Conservation (phyloP, 805 yeast species). For the Cyberlindnera veronae region DNA sequence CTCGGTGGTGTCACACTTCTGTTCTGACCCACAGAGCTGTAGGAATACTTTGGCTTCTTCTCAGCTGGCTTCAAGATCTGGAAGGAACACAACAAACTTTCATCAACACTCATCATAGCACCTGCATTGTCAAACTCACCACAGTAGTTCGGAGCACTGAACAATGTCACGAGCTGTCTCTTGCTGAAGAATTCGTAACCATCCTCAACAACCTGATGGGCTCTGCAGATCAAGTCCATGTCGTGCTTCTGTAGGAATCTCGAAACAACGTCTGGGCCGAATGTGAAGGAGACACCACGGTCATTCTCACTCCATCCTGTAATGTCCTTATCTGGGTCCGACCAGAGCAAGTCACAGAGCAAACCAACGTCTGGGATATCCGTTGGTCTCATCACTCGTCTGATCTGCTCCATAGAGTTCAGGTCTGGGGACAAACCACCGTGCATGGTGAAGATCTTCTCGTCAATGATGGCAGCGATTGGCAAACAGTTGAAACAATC, state of each 20-base stretch:
- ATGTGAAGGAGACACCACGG: constrained; percentile 98
- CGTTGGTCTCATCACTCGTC: constrained; percentile 99
- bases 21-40: constrained; percentile 36
- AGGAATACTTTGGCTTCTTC: constrained; percentile 73
- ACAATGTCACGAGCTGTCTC: constrained; percentile 92
- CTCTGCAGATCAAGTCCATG: constrained; percentile 96
- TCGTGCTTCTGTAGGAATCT: constrained; percentile 95
- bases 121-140: constrained; percentile 99
- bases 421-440: constrained; percentile 98
- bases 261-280: constrained; percentile 98
- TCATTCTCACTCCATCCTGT: constrained; percentile 99
- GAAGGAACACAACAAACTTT: constrained; percentile 91
- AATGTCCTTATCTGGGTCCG: constrained; percentile 97
- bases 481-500: constrained; percentile 98
- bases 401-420: constrained; percentile 96
- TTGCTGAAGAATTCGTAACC: constrained; percentile 97
- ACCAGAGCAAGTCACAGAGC: constrained; percentile 94
- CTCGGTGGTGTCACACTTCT: constrained; percentile 60
- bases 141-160: constrained; percentile 97
- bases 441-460: constrained; percentile 97
- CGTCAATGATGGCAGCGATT: constrained; percentile 97
- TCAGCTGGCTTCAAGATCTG: constrained; percentile 97
- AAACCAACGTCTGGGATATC: constrained; percentile 98
- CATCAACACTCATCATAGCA: constrained; percentile 99
- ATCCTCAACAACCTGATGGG: constrained; percentile 98